phyloP scores from a whole-genome alignment of 1,284 basidiomycete genomes.

The Rhodotorula sp. region DNA sequence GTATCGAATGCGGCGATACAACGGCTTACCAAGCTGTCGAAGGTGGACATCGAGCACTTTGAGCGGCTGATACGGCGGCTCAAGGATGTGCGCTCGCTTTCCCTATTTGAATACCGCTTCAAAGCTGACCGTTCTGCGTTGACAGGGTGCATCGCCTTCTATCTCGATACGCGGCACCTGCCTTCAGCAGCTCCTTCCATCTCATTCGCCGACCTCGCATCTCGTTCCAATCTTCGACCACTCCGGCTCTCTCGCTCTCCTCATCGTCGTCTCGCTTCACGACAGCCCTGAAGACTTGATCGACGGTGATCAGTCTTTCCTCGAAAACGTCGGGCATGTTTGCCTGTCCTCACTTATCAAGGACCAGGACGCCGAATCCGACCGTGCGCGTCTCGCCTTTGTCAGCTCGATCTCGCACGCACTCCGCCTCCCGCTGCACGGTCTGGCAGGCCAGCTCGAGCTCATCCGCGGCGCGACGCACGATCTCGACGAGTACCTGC shows the following conservation, averaged over 20 bases:
- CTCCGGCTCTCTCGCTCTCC: slow-evolving; percentile 38
- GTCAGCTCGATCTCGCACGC: slow-evolving; percentile 47
- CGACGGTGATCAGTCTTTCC: slow-evolving; percentile 34
- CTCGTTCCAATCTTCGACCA: slow-evolving; percentile 41
- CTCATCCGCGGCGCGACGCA: slow-evolving; percentile 36
- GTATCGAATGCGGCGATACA: background rate
- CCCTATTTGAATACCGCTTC: background rate
- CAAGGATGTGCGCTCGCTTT: background rate
- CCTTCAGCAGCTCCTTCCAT: background rate
- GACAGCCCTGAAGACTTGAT: slow-evolving; percentile 20
- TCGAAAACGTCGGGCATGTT: slow-evolving; percentile 39
- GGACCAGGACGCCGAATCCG: slow-evolving; percentile 43
- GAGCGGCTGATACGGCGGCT: background rate
- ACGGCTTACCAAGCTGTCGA: background rate
- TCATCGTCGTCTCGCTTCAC: slow-evolving; percentile 36
- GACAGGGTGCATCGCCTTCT: background rate
- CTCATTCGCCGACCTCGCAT: background rate
- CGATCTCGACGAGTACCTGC: slow-evolving; percentile 2
- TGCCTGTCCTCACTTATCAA: slow-evolving; percentile 38
- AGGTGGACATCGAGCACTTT: background rate
- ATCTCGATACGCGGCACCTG: background rate
- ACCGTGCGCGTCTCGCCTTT: slow-evolving; percentile 46
- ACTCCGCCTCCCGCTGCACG: slow-evolving; percentile 47
- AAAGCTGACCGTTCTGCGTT: too few relatives aligned
- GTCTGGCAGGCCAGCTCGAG: slow-evolving; percentile 43